These are phyloP conservation scores for Metschnikowia lunata DNA, from an alignment of 805 yeast genomes.

Conservation along the genomic window DNA sequence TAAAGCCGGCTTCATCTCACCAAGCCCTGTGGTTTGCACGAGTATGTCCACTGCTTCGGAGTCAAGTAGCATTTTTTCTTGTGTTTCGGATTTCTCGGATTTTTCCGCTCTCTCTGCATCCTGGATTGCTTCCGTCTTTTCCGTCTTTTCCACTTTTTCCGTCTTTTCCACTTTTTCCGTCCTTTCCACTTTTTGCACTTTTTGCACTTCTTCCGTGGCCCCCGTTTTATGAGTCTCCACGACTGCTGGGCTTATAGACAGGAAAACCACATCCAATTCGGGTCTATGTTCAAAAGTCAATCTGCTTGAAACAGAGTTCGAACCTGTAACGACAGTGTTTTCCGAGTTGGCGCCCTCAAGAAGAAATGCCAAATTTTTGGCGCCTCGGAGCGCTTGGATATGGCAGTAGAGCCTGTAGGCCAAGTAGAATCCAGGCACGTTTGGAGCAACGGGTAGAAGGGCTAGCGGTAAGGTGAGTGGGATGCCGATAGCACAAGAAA, in stretches of 20 bases:
- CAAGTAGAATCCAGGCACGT: conserved; percentile 85
- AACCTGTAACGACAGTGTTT: conserved; percentile 2
- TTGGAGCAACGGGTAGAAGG: conserved; percentile 80
- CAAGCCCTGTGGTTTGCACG: conserved; percentile 42
- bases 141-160: too few relatives aligned
- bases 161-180: too few relatives aligned
- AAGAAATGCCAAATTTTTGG: conserved; percentile 59
- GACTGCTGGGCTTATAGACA: background rate
- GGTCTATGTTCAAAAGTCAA: conserved; percentile 12
- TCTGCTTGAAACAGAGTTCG: conserved; percentile 7
- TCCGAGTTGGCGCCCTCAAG: conserved; percentile 18
- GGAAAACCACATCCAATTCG: conserved; percentile 16
- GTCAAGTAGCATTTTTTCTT: conserved; percentile 41
- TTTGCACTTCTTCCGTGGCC: background rate
- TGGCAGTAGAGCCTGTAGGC: conserved; percentile 82
- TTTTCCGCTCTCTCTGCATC: background rate
- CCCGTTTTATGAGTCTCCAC: background rate
- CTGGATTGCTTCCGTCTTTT: too few relatives aligned
- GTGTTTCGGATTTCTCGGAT: background rate
- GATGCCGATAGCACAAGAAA: conserved; percentile 51
- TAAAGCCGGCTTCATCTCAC: conserved; percentile 42
- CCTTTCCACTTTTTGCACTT: too few relatives aligned
- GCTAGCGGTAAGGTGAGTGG: conserved; percentile 82
- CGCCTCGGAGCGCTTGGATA: conserved; percentile 72
- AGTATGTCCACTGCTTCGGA: conserved; percentile 44